A percentile compares a stretch with the other conserved stretches of the same genome.
Conservation (phyloP, 495 filamentous ascomycete genomes). For the Barbatosphaeria neglecta region DNA sequence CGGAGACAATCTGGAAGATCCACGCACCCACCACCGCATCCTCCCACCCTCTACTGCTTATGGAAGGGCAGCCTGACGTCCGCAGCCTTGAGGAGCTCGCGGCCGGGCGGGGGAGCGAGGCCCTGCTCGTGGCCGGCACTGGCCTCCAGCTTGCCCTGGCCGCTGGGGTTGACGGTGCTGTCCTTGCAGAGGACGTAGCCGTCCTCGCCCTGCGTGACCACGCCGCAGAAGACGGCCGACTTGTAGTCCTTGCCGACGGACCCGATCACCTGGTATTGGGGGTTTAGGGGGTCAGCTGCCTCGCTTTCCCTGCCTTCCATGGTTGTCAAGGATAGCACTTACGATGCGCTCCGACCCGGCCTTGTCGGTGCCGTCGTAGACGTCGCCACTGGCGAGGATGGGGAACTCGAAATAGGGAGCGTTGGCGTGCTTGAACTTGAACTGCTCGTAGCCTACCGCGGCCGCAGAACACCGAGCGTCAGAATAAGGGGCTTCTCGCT, state of each 20-base stretch:
- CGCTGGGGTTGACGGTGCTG: constrained; percentile 3
- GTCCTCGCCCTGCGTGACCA: constrained; percentile 12
- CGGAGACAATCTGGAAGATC: background rate
- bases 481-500: background rate
- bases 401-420: constrained; percentile 19
- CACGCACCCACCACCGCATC: background rate
- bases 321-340: background rate
- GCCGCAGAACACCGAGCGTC: background rate
- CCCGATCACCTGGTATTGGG: constrained; percentile 7
- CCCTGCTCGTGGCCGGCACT: background rate
- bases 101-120: background rate
- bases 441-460: constrained; percentile 12
- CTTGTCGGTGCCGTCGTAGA: constrained; percentile 4
- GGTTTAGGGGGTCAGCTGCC: background rate
- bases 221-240: constrained; percentile 11
- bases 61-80: background rate
- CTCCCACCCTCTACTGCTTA: background rate
- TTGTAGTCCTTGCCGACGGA: constrained; percentile 11
- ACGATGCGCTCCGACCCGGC: constrained; percentile 15
- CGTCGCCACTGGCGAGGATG: constrained; percentile 7
- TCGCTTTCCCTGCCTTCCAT: too few species aligned
- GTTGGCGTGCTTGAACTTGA: constrained; percentile 12
- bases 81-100: background rate
- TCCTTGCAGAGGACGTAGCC: constrained; percentile 12
- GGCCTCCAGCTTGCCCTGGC: background rate